Conservation (phyloP, 2,329 filamentous ascomycete species). For the Tolypocladium tundrense region DNA sequence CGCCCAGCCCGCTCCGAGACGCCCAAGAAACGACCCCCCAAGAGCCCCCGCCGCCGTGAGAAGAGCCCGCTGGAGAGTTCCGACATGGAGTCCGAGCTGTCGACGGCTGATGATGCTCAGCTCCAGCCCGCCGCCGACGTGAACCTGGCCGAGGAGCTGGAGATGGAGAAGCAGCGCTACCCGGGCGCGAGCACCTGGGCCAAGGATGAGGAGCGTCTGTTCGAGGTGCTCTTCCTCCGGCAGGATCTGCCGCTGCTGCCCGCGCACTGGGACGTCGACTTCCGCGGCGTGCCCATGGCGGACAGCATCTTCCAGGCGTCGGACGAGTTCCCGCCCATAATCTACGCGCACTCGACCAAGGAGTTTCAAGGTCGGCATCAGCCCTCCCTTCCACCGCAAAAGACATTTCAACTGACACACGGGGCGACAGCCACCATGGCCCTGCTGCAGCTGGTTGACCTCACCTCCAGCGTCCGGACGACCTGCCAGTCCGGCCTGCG, state of each 20-base stretch:
- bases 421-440: constrained; percentile 24
- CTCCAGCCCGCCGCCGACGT: neutral
- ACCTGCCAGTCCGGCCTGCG: constrained; percentile 23
- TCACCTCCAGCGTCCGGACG: constrained; percentile 24
- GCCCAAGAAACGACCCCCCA: neutral
- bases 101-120: neutral
- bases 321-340: constrained; percentile 20
- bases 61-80: neutral
- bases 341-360: constrained; percentile 24
- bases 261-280: constrained; percentile 27
- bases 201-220: constrained; percentile 34
- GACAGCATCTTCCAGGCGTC: constrained; percentile 24
- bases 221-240: constrained; percentile 30
- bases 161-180: constrained; percentile 30
- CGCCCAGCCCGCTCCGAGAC: neutral
- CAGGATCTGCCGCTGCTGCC: constrained; percentile 30
- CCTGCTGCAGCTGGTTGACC: constrained; percentile 27
- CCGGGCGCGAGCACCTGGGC: constrained; percentile 39
- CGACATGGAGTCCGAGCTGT: neutral
- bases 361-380: constrained; percentile 25
- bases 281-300: constrained; percentile 28
- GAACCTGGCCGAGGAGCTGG: constrained; percentile 24
- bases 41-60: neutral
- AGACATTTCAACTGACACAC: constrained; percentile 5
- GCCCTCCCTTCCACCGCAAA: neutral